Evolutionary conservation across 768 basidiomycete species (phyloP).

Genomic region (Leccinum longicurvipes): DNA sequence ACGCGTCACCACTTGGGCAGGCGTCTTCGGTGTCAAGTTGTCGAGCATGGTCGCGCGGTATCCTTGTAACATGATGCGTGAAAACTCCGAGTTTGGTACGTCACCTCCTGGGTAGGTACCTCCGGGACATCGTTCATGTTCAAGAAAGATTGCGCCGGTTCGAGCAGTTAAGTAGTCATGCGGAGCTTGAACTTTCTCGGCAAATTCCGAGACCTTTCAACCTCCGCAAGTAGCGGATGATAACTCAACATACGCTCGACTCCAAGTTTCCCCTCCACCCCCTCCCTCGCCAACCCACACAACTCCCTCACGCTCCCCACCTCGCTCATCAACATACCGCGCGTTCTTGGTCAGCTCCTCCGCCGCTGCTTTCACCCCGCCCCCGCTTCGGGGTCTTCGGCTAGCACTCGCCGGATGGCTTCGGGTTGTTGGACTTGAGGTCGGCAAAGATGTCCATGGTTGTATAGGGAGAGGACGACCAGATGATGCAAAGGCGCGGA

Average conservation of each 20-base stretch:
- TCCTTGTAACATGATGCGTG: too few species aligned
- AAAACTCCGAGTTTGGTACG: too few species aligned
- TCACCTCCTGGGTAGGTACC: too few species aligned
- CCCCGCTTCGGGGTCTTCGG: conserved; percentile 65
- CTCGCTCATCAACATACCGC: conserved; percentile 76
- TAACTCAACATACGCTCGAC: conserved; percentile 75
- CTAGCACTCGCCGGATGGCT: conserved; percentile 80
- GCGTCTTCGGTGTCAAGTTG: too few species aligned
- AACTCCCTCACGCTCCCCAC: conserved; percentile 76
- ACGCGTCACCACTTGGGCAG: too few species aligned
- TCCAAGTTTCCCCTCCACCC: conserved; percentile 74
- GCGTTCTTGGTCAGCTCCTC: conserved; percentile 88
- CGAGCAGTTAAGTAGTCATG: too few species aligned
- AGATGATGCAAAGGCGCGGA: conserved; percentile 90
- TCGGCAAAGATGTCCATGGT: conserved; percentile 92
- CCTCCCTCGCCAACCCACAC: conserved; percentile 55
- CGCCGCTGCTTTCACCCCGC: conserved; percentile 66
- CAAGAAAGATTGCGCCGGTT: too few species aligned
- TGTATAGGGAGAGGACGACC: conserved; percentile 94
- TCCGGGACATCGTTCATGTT: too few species aligned
- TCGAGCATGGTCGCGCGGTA: too few species aligned
- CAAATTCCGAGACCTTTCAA: too few species aligned
- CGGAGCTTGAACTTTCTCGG: too few species aligned
- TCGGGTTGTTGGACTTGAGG: conserved; percentile 73
- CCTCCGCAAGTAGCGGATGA: too few species aligned